A percentile compares a stretch with the other conserved stretches of the same genome.
These are phyloP conservation scores for Eustoma russellianum DNA, from an alignment of 257 asterid species.

Conservation along the genomic window DNA sequence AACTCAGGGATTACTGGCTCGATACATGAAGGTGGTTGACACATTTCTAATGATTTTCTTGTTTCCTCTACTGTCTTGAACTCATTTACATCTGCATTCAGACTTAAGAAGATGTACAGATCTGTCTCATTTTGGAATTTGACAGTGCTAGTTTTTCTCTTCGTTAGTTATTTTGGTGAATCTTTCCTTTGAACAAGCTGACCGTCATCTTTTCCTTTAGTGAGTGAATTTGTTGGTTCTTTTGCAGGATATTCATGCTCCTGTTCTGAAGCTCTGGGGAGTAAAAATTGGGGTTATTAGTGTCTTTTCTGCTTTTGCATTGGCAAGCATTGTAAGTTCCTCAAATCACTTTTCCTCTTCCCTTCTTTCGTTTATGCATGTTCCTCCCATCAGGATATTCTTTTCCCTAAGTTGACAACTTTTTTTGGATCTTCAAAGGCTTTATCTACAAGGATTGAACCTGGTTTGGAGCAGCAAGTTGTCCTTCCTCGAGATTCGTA, in stretches of 20 bases:
- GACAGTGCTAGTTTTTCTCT: neutral
- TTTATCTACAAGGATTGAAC: slow-evolving; percentile 83
- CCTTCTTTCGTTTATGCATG: slow-evolving; percentile 1
- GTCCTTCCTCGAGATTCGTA: slow-evolving; percentile 98
- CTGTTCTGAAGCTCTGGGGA: slow-evolving; percentile 72
- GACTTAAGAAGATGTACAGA: slow-evolving; percentile 2
- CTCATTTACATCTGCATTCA: neutral
- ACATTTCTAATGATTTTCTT: slow-evolving; percentile 10
- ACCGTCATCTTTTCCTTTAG: neutral
- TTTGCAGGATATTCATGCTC: slow-evolving; percentile 83
- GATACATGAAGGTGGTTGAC: slow-evolving; percentile 86
- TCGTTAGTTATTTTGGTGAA: neutral
- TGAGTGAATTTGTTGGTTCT: slow-evolving; percentile 12
- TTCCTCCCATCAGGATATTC: slow-evolving; percentile 9
- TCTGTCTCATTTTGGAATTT: neutral
- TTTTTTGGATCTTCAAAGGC: slow-evolving; percentile 44
- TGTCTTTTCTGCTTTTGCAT: slow-evolving; percentile 65
- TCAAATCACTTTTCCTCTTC: slow-evolving; percentile 4
- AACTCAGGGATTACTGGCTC: slow-evolving; percentile 71
- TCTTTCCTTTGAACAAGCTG: too few species aligned
- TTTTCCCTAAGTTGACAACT: neutral
- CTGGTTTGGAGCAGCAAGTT: slow-evolving; percentile 95
- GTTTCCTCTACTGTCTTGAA: slow-evolving; percentile 4
- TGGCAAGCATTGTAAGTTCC: slow-evolving; percentile 91
- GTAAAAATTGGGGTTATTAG: slow-evolving; percentile 72